phyloP scores from a whole-genome alignment of 2,329 filamentous ascomycete species.

The Colletotrichum plurivorum region DNA sequence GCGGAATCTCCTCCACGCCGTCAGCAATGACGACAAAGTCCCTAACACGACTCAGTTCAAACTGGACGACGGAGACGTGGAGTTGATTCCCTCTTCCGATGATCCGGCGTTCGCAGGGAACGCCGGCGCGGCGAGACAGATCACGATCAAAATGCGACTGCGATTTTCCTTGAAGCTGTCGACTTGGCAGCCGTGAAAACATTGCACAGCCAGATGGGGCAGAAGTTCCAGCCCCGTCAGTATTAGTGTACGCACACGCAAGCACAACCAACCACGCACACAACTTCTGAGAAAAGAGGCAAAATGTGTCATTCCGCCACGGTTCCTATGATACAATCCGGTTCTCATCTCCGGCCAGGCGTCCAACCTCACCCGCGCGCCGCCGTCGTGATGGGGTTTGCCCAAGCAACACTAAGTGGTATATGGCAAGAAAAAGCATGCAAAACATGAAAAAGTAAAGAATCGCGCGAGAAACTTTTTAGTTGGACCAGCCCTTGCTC shows the following conservation, averaged over 20 bases:
- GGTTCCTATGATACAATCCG: slow-evolving; percentile 35
- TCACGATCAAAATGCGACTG: slow-evolving; percentile 12
- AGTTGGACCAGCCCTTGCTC: slow-evolving; percentile 78
- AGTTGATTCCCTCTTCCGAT: slow-evolving; percentile 19
- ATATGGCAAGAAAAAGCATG: slow-evolving; percentile 30
- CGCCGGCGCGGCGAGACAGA: slow-evolving; percentile 13
- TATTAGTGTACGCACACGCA: too few relatives aligned
- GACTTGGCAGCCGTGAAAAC: slow-evolving; percentile 14
- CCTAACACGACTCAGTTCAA: slow-evolving; percentile 27
- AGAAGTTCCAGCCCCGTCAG: slow-evolving; percentile 2
- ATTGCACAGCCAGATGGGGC: slow-evolving; percentile 15
- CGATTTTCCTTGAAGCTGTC: slow-evolving; percentile 22
- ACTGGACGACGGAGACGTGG: slow-evolving; percentile 15
- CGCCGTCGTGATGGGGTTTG: slow-evolving; percentile 32
- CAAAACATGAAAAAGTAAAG: not conserved
- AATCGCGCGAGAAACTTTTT: slow-evolving; percentile 4
- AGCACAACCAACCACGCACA: not conserved
- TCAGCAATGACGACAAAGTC: slow-evolving; percentile 7
- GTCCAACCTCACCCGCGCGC: slow-evolving; percentile 15
- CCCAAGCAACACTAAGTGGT: slow-evolving; percentile 37
- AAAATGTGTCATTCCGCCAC: slow-evolving; percentile 36
- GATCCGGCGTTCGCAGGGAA: slow-evolving; percentile 28
- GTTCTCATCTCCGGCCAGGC: slow-evolving; percentile 19
- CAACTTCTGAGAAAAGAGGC: slow-evolving; percentile 11
- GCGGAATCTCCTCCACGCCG: slow-evolving; percentile 18